Base-by-base conservation (phyloP, 139 green algal species). In the Pycnococcus provasolii region DNA sequence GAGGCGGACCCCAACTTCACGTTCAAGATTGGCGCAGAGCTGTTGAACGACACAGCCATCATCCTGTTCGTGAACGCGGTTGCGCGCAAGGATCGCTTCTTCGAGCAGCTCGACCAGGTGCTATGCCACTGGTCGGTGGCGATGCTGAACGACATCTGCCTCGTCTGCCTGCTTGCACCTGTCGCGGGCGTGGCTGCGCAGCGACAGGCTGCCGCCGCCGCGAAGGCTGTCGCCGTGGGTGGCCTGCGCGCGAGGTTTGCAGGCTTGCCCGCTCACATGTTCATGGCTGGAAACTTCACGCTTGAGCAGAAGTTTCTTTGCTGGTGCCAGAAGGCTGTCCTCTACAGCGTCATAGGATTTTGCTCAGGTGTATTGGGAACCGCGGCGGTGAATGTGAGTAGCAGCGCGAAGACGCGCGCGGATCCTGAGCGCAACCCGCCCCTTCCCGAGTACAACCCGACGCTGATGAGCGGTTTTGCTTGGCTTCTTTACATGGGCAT, bases 121-220 rank as follows among this genome's bases (percentile, higher is more conserved):
- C 4, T 67, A 5, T 55, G 43, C 26, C 67, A 73, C n/a, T 54
- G 45, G 40, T 8, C 61, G 2, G 52, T 63, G 4, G 43, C 67
- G 47, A 26, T 9, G 48, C 42, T 73, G 2, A 73, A 73, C 55
- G 67, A 73, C 41, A 59, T 48, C 9, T 48, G 57, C 3, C 15
- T 73, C 6, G 67, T 73, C 8, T 73, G 59, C 51, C 61, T 64
- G 15, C 61, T 73, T 8, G 67, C 67, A 6, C 67, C 67, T 40
- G 54, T 46, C 26, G 50, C 45, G 48, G 7, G 3, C 1, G 44
- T n/a, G 15, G 65, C 9, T 61, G 53, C 1, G 2, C 37, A 45
- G 9, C 57, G 40, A 11, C 8, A 52, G 13, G 55, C 53, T 5
- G 4, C 9, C 15, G 13, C 4, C 11, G 40, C 5, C 11, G 44